Conservation (phyloP, 2,329 filamentous ascomycete species). For the Cadophora sp. region DNA sequence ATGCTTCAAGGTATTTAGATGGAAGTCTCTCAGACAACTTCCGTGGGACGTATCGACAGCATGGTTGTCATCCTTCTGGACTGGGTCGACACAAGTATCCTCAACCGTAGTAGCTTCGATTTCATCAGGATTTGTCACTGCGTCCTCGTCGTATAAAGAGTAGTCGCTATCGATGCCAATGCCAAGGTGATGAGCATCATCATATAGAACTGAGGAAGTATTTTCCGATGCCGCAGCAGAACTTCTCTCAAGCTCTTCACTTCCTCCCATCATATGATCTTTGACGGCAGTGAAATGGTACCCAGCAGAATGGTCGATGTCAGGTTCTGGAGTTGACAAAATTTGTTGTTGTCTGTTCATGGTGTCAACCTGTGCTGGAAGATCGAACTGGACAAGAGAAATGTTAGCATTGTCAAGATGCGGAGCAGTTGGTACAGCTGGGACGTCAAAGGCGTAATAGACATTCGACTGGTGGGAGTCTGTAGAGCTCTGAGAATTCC, state of each 20-base stretch:
- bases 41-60: neutral
- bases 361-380: neutral
- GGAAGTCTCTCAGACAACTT: neutral
- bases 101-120: neutral
- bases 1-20: neutral
- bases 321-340: neutral
- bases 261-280: neutral
- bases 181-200: neutral
- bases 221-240: too few species aligned
- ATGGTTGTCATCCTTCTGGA: neutral
- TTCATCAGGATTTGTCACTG: too few species aligned
- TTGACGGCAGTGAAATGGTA: conserved; percentile 11
- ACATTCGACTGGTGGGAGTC: too few species aligned
- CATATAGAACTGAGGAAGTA: neutral
- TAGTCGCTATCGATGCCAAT: neutral
- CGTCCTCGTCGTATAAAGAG: neutral
- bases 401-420: too few species aligned
- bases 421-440: too few species aligned
- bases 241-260: neutral
- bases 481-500: too few species aligned
- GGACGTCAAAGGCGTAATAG: too few species aligned
- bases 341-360: neutral
- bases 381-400: too few species aligned
- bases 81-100: neutral
- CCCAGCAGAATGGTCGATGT: neutral